Evolutionary conservation across 495 filamentous ascomycete species (phyloP).

Genomic region (Tuber microsphaerosporum): DNA sequence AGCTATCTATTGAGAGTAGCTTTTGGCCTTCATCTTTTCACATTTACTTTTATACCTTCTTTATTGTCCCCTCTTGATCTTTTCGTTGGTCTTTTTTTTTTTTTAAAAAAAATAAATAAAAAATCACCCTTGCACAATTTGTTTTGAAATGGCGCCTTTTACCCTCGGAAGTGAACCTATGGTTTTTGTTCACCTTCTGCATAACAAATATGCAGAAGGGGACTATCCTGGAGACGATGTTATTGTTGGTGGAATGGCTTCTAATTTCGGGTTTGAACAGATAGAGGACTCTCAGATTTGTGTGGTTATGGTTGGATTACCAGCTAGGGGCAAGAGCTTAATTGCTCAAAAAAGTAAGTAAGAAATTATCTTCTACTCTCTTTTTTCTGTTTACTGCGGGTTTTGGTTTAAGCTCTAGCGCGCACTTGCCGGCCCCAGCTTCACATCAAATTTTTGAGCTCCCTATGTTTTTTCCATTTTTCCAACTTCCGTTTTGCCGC

Average conservation of each 20-base stretch:
- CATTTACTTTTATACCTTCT: neutral
- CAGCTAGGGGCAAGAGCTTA: conserved; percentile 89
- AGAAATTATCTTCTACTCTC: neutral
- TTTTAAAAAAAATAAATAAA: conserved; percentile 11
- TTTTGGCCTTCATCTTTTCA: neutral
- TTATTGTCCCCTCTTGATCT: conserved; percentile 1
- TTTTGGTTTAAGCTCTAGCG: neutral
- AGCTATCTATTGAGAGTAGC: neutral
- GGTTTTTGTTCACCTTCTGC: conserved; percentile 29
- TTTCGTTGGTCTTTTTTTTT: conserved; percentile 8
- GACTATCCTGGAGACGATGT: neutral
- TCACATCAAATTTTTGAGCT: neutral
- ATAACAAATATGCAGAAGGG: conserved; percentile 18
- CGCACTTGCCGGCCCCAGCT: neutral
- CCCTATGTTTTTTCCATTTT: neutral
- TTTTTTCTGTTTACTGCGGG: conserved; percentile 6
- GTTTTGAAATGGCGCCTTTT: conserved; percentile 24
- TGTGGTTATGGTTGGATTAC: conserved; percentile 97
- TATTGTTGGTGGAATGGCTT: conserved; percentile 18
- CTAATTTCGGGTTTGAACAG: conserved; percentile 48
- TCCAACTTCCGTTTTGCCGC: neutral
- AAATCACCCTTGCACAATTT: neutral
- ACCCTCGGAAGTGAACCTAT: conserved; percentile 14
- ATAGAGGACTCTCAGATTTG: conserved; percentile 91
- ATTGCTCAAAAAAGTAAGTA: conserved; percentile 88